Percentiles rank a stretch among this genome's conserved stretches.
phyloP scores from a whole-genome alignment of 495 filamentous ascomycete genomes.

The Oidiodendron maius region DNA sequence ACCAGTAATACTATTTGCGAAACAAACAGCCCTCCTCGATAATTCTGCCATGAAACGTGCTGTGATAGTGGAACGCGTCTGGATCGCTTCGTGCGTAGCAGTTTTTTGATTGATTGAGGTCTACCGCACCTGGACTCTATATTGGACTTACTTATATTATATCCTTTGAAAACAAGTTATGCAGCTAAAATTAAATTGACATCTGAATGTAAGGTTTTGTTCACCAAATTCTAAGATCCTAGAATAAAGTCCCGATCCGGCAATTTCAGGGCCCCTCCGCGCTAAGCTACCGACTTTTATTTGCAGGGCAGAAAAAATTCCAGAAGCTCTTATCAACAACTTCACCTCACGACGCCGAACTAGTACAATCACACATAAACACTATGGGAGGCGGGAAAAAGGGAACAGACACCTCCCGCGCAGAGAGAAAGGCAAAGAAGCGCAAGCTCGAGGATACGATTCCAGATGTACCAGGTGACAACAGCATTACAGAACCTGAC shows the following conservation, averaged over 20 bases:
- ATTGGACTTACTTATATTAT: too few relatives aligned
- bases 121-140: too few relatives aligned
- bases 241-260: too few relatives aligned
- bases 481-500: not conserved
- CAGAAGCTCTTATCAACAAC: too few relatives aligned
- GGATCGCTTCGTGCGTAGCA: too few relatives aligned
- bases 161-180: too few relatives aligned
- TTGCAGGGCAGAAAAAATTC: not conserved
- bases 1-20: not conserved
- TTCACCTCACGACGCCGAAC: too few relatives aligned
- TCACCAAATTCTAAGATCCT: too few relatives aligned
- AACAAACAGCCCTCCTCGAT: not conserved
- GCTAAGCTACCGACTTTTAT: not conserved
- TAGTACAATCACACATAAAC: not conserved
- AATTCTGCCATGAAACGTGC: not conserved
- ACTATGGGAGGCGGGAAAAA: slow-evolving; percentile 16
- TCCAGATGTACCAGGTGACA: slow-evolving; percentile 22
- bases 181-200: too few relatives aligned
- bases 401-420: slow-evolving; percentile 13
- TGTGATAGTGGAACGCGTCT: not conserved
- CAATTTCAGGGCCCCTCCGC: too few relatives aligned
- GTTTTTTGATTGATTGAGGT: too few relatives aligned
- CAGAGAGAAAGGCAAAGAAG: slow-evolving; percentile 25
- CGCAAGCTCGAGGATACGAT: slow-evolving; percentile 23
- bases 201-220: too few relatives aligned